Base-by-base conservation (phyloP, 78 protist genomes). In the Dictyostelium brefeldianum region DNA sequence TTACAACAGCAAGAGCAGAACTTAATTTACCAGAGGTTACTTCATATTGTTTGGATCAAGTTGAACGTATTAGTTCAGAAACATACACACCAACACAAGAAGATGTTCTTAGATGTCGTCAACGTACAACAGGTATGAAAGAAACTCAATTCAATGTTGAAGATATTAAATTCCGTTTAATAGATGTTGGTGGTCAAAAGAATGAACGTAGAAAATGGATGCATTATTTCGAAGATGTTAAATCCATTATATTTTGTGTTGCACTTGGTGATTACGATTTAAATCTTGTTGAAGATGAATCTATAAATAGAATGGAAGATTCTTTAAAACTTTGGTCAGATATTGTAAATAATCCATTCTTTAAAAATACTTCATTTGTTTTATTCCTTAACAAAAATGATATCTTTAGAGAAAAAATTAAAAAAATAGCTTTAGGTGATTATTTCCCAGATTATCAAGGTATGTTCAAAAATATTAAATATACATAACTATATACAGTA, bases 151-250 rank as follows among this genome's bases (percentile, higher is more conserved):
- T 98, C 53, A 4, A 5, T 17, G 82, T 96, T 62, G 74, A 91
- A 1, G 84, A 62, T 77, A 15, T 46, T 31, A 51, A 20, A 54
- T 97, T 94, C 94, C 92, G 96, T 29, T 53, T 98, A 74, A 70
- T 96, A 20, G 99, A 98, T 77, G 98, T 98, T 15, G 99, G 99
- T 50, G 99, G 99, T 36, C 99, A 98, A 91, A 92, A 98, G 64
- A 94, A 94, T 74, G 98, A 97, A 96, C 62, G 99, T 17, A 73
- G 82, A 41, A 98, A 98, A 89, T 98, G 99, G 95, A 97, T 98
- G 59, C 99, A 98, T 89, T 96, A 97, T 89, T 98, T 98, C 81
- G 97, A 96, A 67, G 87, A 92, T 48, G 99, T 98, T 29, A 97
- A 97, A 9, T 96, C 98, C 17, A 95, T 98, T 70, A 90, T 97